Evolutionary conservation across 2,329 filamentous ascomycete species (phyloP), one percentile per base, ranked within the genome.

Genomic region (Dendrostoma leiphaemia): DNA sequence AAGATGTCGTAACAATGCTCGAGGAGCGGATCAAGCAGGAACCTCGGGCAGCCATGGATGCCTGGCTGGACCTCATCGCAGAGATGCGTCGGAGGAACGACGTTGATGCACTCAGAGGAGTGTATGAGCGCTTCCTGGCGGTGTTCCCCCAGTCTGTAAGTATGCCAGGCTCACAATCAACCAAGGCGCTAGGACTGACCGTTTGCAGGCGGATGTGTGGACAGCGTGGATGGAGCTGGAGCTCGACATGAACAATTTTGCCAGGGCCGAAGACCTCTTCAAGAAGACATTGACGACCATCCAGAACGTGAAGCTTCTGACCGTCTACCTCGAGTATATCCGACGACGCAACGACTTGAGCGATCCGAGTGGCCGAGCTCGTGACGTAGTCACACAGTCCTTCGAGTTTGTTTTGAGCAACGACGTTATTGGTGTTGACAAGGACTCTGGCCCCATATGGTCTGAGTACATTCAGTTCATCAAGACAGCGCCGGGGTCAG

Each of bases 401-500:
- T 99, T 97, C 71, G 91, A 97, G 60, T 91, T 96, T 65, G 92
- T 96, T 6, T 83, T 99, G 43, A 83, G 90, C 62, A 89, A 90
- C 61, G 48, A 51, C 19, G 53, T 50, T 15, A 87, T 99, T 59
- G 95, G 95, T 26, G 84, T 94, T 63, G 94, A 99, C 71, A 89
- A 91, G 65, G 91, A 96, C 65, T 88, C 92, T 10, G 93, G 91
- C 32, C 83, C 81, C 60, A 86, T 99, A 53, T 99, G 94, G 94
- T 84, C 88, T 56, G 94, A 99, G 61, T 97, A 97, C 65, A 87
- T 99, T 58, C 86, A 94, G 61, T 97, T 99, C 67, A 84, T 97
- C 70, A 92, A 91, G 67, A 89, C 84, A 35, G 90, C 89, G 0
- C 94, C 94, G 1, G 94, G 94, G 6, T 85, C 85, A 54, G 83